Evolutionary conservation across 2,329 filamentous ascomycete species (phyloP), one percentile per base, ranked within the genome.

Genomic region (Ophiostoma piceae): DNA sequence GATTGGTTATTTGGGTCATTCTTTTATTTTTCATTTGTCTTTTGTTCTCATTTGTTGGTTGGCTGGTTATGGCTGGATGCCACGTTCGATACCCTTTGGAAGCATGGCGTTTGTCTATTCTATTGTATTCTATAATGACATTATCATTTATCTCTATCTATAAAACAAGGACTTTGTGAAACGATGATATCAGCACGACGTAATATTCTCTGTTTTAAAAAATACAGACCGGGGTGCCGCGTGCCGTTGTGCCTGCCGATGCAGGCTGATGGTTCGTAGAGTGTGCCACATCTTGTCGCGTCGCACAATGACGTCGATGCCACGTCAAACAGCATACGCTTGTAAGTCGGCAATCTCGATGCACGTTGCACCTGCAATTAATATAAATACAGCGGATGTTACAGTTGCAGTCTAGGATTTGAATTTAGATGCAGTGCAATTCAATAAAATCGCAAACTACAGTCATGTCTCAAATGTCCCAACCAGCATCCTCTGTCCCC

Each of bases 261-360:
- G 26, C n/a, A 22, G 51, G 11, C n/a, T 57, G 51, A 3, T 41
- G 39, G 47, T 19, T 7, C 14, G 43, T 16, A 7, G 51, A 22
- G 51, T 26, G 51, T 57, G 51, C n/a, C n/a, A 57, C 51, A 57
- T n/a, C 51, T 29, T 11, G 22, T 5, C 7, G 9, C 5, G 51
- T 57, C 51, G 51, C 51, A 57, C 51, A 57, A 57, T 57, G 51
- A 57, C 51, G 51, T 57, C 51, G 51, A 57, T 29, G 22, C 22
- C 51, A 26, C 51, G 22, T 57, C 22, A 26, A 57, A 16, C 26
- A 57, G 3, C 9, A 26, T 12, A n/a, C 3, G 5, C 5, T 16
- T 47, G 19, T 2, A 47, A 19, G 19, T n/a, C 16, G 43, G 16
- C 7, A 47, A 47, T 47, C 43, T n/a, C 43, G 16, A 47, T 47